Evolutionary conservation across 495 filamentous ascomycete genomes (phyloP).

Genomic region (Glarea lozoyensis): DNA sequence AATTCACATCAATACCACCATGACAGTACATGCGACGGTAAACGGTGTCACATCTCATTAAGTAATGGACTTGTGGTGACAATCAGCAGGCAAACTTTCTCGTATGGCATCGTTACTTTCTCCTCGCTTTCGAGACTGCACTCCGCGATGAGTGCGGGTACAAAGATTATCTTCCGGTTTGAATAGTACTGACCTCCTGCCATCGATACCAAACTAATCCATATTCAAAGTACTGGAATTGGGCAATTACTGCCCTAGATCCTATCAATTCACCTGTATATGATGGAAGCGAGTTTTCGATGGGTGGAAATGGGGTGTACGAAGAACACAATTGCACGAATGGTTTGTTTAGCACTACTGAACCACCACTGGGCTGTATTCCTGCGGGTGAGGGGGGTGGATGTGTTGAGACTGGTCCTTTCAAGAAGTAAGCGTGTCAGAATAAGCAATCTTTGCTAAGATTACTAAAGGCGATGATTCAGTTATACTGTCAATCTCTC

Average conservation of each 20-base stretch:
- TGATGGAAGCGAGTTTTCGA: conserved; percentile 49
- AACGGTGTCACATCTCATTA: not conserved
- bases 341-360: conserved; percentile 22
- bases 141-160: conserved; percentile 64
- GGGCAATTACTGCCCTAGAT: conserved; percentile 36
- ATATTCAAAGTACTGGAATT: conserved; percentile 29
- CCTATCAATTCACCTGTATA: conserved; percentile 54
- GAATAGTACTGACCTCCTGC: not conserved
- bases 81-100: conserved; percentile 40
- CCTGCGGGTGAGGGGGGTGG: conserved; percentile 50
- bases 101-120: conserved; percentile 64
- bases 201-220: not conserved
- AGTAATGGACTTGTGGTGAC: no score
- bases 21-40: not conserved
- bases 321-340: conserved; percentile 23
- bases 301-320: conserved; percentile 52
- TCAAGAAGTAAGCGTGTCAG: conserved; percentile 30
- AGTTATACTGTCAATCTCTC: no score
- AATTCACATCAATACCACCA: not conserved
- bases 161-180: conserved; percentile 31
- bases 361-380: not conserved
- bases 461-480: no score
- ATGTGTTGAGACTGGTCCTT: conserved; percentile 53
- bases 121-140: conserved; percentile 53
- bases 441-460: no score